Evolutionary conservation across 2,329 filamentous ascomycete species (phyloP).

Genomic region (Triangularia setosa): DNA sequence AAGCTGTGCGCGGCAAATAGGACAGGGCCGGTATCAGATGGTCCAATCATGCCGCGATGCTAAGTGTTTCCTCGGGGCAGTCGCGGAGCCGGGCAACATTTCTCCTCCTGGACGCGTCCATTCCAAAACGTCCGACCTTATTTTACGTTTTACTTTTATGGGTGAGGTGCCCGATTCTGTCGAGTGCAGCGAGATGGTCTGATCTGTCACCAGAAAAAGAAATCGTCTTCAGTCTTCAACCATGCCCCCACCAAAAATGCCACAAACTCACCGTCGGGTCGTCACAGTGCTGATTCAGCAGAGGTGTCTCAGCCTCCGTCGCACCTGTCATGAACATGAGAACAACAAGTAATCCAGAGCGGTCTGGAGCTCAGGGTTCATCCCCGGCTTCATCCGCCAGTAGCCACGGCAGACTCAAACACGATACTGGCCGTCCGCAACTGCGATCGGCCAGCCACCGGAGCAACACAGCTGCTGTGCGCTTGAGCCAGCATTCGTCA

Average conservation of each 20-base stretch:
- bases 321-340: background rate
- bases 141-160: background rate
- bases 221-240: background rate
- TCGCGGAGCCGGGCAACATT: background rate
- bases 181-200: background rate
- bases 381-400: background rate
- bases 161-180: background rate
- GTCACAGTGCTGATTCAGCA: background rate
- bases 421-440: background rate
- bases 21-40: no score
- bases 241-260: background rate
- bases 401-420: background rate
- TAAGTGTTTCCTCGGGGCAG: no score
- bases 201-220: background rate
- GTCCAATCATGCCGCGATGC: background rate
- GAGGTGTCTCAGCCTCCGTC: background rate
- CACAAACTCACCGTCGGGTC: background rate
- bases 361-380: constrained; percentile 3
- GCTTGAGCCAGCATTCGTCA: background rate
- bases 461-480: constrained; percentile 1
- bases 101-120: background rate
- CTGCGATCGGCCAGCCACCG: background rate
- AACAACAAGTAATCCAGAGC: background rate
- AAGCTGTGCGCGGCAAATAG: background rate
- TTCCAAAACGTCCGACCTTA: background rate